Conservation (phyloP, 164 flowering plant species). For the Amborella trichopoda region DNA sequence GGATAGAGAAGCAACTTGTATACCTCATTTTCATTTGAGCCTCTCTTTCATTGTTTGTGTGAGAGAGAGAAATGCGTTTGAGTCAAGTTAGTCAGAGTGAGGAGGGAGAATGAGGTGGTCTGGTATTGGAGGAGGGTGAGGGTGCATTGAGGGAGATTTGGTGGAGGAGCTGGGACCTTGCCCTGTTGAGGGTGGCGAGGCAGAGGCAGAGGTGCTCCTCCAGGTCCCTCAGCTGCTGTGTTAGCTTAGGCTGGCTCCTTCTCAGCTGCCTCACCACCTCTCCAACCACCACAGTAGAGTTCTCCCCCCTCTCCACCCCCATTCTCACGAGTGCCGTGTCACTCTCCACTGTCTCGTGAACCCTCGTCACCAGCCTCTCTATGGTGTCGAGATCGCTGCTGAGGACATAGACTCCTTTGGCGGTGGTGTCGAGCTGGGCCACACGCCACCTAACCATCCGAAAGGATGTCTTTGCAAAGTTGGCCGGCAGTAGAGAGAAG, state of each 20-base stretch:
- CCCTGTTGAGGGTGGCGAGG: conserved; percentile 48
- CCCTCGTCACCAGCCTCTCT: conserved; percentile 49
- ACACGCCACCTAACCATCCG: conserved; percentile 15
- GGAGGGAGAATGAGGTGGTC: too few relatives aligned
- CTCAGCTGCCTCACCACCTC: conserved; percentile 55
- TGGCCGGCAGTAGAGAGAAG: conserved; percentile 3
- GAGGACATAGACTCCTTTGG: conserved; percentile 46
- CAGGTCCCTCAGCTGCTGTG: conserved; percentile 32
- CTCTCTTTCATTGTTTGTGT: too few relatives aligned
- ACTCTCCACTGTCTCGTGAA: conserved; percentile 36
- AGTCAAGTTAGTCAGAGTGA: too few relatives aligned
- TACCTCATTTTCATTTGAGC: too few relatives aligned
- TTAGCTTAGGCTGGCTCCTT: conserved; percentile 29
- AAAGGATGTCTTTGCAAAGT: too few relatives aligned
- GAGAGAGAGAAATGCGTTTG: too few relatives aligned
- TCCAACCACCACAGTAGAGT: conserved; percentile 18
- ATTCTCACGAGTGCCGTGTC: conserved; percentile 41
- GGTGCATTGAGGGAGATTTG: conserved; percentile 34
- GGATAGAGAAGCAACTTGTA: too few relatives aligned
- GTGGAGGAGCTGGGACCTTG: conserved; percentile 49
- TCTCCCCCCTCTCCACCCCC: conserved; percentile 39
- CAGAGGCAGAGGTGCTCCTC: conserved; percentile 65
- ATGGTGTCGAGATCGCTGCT: conserved; percentile 55
- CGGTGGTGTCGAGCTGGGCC: conserved; percentile 65
- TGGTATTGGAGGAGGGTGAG: conserved; percentile 11